Base-by-base conservation (phyloP, 139 green algal species). In the Picochlorum costavermella region DNA sequence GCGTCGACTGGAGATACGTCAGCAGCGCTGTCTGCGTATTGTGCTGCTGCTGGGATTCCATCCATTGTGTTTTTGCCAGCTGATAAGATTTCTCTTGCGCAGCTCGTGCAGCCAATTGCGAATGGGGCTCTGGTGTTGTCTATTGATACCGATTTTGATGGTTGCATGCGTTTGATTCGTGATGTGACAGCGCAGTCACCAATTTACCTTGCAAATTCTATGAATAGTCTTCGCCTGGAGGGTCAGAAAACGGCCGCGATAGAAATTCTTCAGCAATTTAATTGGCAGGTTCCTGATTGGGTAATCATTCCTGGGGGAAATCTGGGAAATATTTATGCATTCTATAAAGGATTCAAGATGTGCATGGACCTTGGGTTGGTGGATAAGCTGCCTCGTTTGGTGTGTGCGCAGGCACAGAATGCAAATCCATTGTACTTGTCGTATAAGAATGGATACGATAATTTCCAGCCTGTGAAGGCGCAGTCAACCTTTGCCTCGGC, bases 101-200 rank as follows among this genome's bases (percentile, higher is more conserved):
- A 98, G 84, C 82, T 98, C 62, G 92, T 98, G 67, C 92, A 98
- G 81, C 94, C 94, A 40, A 98, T 99, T 63, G 94, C 94, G 57
- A 99, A 99, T 80, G 94, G 94, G 57, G 86, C 94, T 6, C 77
- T 98, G 56, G 94, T 99, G 59, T 81, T 99, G 28, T 88, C 69
- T 71, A 98, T 99, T 63, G 94, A 99, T 86, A 98, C 94, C 25
- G 94, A 99, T 80, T 99, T 99, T 77, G 94, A 99, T 72, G 94
- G 94, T 46, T 99, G 94, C 90, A 99, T 99, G 94, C 77, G 81
- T 40, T 89, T 99, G 12, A 98, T 99, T 82, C 81, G 89, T 73
- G 73, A 90, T 68, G 76, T 98, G 12, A 96, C 91, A 6, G 84
- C 88, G 6, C 84, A 92, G 79, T 85, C 86, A 31, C 94, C 94